Base-by-base conservation (phyloP, 257 asterid species). In the Haberlea rhodopensis region DNA sequence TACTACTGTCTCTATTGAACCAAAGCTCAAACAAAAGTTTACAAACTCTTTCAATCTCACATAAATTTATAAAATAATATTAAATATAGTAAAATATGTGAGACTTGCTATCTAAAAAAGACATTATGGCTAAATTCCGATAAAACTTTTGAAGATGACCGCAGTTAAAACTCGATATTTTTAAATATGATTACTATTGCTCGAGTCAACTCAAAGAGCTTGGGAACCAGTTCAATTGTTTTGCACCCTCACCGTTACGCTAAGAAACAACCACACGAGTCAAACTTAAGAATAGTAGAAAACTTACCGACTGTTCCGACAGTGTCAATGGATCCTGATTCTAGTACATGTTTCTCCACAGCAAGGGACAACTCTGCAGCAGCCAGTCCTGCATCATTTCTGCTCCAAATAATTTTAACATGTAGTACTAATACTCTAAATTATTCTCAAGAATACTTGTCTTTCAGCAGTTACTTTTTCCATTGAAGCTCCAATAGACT, bases 331-430 rank as follows among this genome's bases (percentile, higher is more conserved):
- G 99, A 92, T 76, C 99, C 97, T 13, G 96, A 87, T 40, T 84
- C 94, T 54, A 92, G 67, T 3, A 89, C 99, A 59, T 85, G 97
- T 77, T 89, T 82, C 84, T 92, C 98, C 69, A 89, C 96, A 27
- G 91, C 95, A 63, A 92, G 83, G 1, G 97, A 89, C 34, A 92
- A 76, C 76, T 92, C 99, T 8, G 99, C 97, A 63, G 99, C 99
- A 61, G 99, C 97, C 60, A 92, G 77, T 54, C 99, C 99, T 3
- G 97, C 97, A 57, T 92, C 97, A 37, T 89, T 87, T 76, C 99
- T 92, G 86, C 62, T 34, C 71, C 80, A 77, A 74, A 72, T 34
- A 34, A 61, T 73, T 64, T 32, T 40, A 37, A 34, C 19, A 34
- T 24, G 62, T 26, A 66, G 24, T 11, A 54, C 68, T 32, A 51